Percentiles rank a stretch among this genome's conserved stretches.
Conservation (phyloP, 148 eudicot species). For the Bassia scoparia region DNA sequence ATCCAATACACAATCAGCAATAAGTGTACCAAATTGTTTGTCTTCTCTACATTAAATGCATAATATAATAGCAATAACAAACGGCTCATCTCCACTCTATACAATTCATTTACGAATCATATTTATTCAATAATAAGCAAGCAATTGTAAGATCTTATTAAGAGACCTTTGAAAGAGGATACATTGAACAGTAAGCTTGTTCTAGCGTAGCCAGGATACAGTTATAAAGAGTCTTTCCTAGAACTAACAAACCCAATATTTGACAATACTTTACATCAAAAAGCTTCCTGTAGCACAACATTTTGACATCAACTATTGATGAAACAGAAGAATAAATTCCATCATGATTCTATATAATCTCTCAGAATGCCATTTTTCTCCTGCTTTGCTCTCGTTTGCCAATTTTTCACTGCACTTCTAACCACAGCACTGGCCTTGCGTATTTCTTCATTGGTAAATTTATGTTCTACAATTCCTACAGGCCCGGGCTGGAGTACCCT, state of each 20-base stretch:
- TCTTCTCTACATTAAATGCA: not conserved
- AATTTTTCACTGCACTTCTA: slow-evolving; percentile 62
- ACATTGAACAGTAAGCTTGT: not conserved
- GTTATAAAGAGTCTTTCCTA: not conserved
- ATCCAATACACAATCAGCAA: not conserved
- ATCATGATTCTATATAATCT: slow-evolving; percentile 49
- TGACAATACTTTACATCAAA: not conserved
- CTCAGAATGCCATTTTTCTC: slow-evolving; percentile 52
- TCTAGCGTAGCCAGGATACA: not conserved
- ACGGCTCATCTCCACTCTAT: not conserved
- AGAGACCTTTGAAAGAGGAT: no score
- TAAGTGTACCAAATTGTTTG: not conserved
- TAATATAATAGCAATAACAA: not conserved
- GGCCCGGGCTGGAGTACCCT: slow-evolving; percentile 88
- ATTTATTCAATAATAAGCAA: not conserved
- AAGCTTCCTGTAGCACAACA: not conserved
- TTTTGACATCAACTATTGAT: not conserved
- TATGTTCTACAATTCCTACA: slow-evolving; percentile 84
- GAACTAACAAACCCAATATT: not conserved
- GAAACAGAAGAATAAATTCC: not conserved
- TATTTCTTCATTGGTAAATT: slow-evolving; percentile 77
- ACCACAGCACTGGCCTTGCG: slow-evolving; percentile 54
- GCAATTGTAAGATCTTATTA: not conserved
- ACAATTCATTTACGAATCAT: not conserved
- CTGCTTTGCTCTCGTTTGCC: slow-evolving; percentile 58